Conservation (phyloP, 441 rosid species). For the Gossypium davidsonii region DNA sequence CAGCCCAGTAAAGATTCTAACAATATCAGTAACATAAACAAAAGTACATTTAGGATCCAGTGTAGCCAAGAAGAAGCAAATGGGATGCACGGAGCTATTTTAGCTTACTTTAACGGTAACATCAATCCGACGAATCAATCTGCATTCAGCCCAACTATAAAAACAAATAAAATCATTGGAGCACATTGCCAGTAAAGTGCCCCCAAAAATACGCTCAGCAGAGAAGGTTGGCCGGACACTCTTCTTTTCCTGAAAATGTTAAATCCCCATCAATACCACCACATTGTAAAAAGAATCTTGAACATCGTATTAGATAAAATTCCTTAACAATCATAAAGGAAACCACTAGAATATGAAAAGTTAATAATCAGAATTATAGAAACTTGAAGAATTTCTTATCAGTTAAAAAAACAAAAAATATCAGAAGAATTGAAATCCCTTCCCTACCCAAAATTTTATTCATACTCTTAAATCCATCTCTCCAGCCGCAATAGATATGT, state of each 20-base stretch:
- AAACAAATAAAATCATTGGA: slow-evolving; percentile 95
- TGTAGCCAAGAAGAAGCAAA: slow-evolving; percentile 16
- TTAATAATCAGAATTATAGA: background rate
- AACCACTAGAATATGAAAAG: background rate
- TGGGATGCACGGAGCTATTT: slow-evolving; percentile 6
- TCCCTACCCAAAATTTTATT: background rate
- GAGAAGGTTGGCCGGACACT: slow-evolving; percentile 91
- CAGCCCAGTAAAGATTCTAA: slow-evolving; percentile 98
- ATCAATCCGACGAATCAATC: slow-evolving; percentile 91
- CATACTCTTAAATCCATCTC: background rate
- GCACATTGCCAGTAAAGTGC: slow-evolving; percentile 90
- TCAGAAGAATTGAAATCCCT: background rate
- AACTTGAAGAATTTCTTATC: background rate
- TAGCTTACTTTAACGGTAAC: slow-evolving; percentile 83
- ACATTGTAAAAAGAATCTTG: background rate
- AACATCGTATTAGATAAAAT: background rate
- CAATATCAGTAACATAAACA: slow-evolving; percentile 22
- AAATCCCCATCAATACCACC: slow-evolving; percentile 14
- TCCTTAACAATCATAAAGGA: background rate
- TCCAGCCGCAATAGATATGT: background rate
- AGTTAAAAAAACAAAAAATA: background rate
- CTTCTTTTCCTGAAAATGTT: slow-evolving; percentile 75
- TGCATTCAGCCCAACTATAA: slow-evolving; percentile 98
- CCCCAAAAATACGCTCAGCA: slow-evolving; percentile 88
- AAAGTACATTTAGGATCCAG: slow-evolving; percentile 11